phyloP scores from a whole-genome alignment of 148 eudicot genomes.

The Rhododendron mucronatum region DNA sequence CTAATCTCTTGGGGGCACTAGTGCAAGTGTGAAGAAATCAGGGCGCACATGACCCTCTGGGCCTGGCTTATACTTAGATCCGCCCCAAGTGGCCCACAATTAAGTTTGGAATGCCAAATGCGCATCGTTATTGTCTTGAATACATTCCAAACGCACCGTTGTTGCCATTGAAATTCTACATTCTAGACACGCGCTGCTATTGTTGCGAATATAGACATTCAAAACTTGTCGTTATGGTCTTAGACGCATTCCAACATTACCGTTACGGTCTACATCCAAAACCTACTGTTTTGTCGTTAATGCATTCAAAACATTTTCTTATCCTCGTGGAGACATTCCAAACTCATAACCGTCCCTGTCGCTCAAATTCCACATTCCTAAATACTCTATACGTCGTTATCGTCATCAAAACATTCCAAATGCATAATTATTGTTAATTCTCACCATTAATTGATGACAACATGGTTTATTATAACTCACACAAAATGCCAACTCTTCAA shows the following conservation, averaged over 20 bases:
- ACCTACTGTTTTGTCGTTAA: neutral
- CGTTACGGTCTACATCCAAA: neutral
- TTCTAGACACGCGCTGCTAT: neutral
- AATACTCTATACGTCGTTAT: neutral
- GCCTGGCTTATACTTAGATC: neutral
- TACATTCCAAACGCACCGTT: neutral
- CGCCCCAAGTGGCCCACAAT: neutral
- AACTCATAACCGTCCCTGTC: neutral
- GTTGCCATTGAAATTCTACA: neutral
- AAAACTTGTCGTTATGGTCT: neutral
- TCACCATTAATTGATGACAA: neutral
- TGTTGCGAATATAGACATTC: too few species aligned
- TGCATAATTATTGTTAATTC: neutral
- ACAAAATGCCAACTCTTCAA: neutral
- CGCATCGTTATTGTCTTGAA: neutral
- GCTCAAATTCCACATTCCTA: neutral
- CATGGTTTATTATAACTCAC: neutral
- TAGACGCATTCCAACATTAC: neutral
- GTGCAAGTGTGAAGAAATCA: neutral
- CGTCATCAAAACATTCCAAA: neutral
- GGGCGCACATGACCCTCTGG: neutral
- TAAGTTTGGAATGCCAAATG: neutral
- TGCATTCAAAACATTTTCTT: neutral
- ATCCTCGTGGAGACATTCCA: neutral
- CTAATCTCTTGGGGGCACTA: neutral